Base-by-base conservation (phyloP, 2,329 filamentous ascomycete genomes). In the Monilinia aucupariae region DNA sequence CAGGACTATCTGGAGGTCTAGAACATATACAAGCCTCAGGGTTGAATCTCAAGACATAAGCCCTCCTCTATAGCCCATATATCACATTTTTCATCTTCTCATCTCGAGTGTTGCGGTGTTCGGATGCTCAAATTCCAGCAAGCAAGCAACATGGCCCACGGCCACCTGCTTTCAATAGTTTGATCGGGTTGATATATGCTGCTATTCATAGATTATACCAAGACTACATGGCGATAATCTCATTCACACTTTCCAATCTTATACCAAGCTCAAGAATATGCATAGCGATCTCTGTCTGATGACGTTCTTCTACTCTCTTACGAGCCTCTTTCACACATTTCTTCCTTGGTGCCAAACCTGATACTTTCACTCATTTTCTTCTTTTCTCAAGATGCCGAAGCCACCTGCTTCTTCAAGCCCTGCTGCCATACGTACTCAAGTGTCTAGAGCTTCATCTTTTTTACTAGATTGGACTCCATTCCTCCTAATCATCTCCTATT, bases 401-500 rank as follows among this genome's bases (percentile, higher is more conserved):
- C 41, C 49, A 58, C 22, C 27, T 25, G 9, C 13, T 34, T 17
- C 34, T 43, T 25, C 41, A 34, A 22, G 45, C 20, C n/a, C 34
- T 50, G 13, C 20, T 25, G 12, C 41, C 41, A 17, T 59, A 15
- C 2, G 12, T 9, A 59, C 32, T 17, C 7, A 22, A 1, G n/a
- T 50, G 4, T 59, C 60, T 22, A 62, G 43, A 49, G 60, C 52
- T 50, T 62, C 60, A 43, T 25, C 43, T n/a, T 62, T 62, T 20
- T 22, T 62, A 12, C 25, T 63, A 10, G 75, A 77, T 32, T 78
- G 76, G 76, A 77, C 76, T 1, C 76, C 76, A 4, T 77, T 78
- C 58, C 63, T 73, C 51, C 71, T 78, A 5, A 75, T 78, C n/a
- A 64, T 70, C 34, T 76, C 75, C 2, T 78, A 78, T 67, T 78